Evolutionary conservation across 2,329 filamentous ascomycete genomes (phyloP), one percentile per base, ranked within the genome.

Genomic region (Calcarisporium arbuscula): DNA sequence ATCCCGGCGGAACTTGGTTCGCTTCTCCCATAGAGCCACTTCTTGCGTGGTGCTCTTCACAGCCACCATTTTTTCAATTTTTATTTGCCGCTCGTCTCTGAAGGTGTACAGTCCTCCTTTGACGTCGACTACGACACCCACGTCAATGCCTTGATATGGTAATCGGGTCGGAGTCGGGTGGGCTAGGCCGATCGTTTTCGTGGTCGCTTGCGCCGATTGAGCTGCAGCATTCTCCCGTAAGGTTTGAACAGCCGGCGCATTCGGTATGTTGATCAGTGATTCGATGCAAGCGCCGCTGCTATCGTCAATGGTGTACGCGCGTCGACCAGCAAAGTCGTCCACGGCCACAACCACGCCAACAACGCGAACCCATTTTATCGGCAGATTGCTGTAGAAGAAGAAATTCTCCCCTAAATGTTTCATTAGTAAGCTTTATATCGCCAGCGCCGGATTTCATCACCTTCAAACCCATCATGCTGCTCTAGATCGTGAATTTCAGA

Each of bases 321-420:
- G 64, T 22, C 62, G 62, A 22, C 57, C 58, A 22, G 49, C 42
- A 36, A 64, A 71, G 16, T 77, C 67, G 43, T 77, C 70, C 22
- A 77, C 59, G 10, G 72, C 74, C 36, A 88, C 78, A 16, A 90
- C 70, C 8, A 87, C 58, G 19, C 85, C 85, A 7, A 78, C 71
- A 20, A 89, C 57, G 41, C 80, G 78, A 34, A 85, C 74, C 74
- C 80, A 89, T 68, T 78, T 77, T 47, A 90, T 77, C 0, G 85
- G 85, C 45, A 89, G 77, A 55, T 88, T 89, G 32, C 68, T 58
- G 60, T 79, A 70, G 57, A 88, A 87, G 52, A 69, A 80, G 21
- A 80, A 64, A 43, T 70, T 62, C 48, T 76, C 70, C 31, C 67
- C 67, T 61, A 16, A 5, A 19, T 9, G 3, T 4, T 6, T 11